These are phyloP conservation scores for Globisporangium solare DNA, from an alignment of 352 stramenopile genomes.

Conservation along the genomic window DNA sequence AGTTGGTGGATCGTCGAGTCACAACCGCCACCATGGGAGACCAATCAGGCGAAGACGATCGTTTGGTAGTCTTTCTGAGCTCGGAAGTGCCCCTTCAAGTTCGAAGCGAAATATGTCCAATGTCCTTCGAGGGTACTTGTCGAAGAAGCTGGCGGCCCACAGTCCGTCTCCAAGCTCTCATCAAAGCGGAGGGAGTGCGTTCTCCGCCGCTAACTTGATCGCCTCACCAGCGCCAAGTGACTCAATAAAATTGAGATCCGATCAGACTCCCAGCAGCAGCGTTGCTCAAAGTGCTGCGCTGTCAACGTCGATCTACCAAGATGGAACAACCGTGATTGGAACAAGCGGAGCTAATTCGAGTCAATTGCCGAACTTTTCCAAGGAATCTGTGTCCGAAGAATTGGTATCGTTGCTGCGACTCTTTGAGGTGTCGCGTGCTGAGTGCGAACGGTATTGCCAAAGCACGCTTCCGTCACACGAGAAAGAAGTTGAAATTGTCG, in stretches of 20 bases:
- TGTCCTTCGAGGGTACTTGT: constrained; percentile 51
- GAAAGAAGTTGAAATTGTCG: constrained; percentile 78
- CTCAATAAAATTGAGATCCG: constrained; percentile 10
- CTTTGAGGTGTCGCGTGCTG: constrained; percentile 55
- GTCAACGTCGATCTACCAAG: constrained; percentile 5
- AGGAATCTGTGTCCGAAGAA: constrained; percentile 29
- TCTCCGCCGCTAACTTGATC: background rate
- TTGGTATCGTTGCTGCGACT: constrained; percentile 56
- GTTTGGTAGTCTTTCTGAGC: constrained; percentile 65
- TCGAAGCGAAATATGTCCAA: constrained; percentile 37
- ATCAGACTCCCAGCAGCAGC: constrained; percentile 10
- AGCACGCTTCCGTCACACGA: constrained; percentile 49
- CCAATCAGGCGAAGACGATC: constrained; percentile 65
- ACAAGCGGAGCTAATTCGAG: background rate
- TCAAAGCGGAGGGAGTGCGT: constrained; percentile 3
- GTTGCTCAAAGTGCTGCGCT: background rate
- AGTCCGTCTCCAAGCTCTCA: constrained; percentile 1
- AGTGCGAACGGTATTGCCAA: constrained; percentile 75
- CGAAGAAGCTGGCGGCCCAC: constrained; percentile 26
- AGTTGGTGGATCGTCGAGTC: constrained; percentile 3
- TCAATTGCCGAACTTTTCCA: constrained; percentile 2
- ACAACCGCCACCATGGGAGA: constrained; percentile 19
- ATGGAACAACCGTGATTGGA: background rate
- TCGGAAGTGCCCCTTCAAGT: constrained; percentile 27
- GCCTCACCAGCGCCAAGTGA: constrained; percentile 6